phyloP scores from a whole-genome alignment of 129 eudicot species.

The Tagetes patula region DNA sequence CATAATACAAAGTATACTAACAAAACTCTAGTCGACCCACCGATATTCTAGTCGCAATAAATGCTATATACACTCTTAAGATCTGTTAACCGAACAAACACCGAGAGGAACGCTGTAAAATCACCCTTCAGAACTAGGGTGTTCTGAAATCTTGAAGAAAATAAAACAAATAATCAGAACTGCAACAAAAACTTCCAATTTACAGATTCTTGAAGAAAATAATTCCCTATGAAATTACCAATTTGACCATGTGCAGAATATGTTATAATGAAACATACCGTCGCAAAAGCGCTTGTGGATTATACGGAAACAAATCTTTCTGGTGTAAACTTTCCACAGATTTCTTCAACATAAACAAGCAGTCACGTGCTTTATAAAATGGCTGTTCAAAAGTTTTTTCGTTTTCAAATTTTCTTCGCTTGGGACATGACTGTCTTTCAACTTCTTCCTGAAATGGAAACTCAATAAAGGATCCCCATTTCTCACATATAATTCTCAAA shows the following conservation, averaged over 20 bases:
- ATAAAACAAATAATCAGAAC: neutral
- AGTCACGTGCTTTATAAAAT: slow-evolving; percentile 48
- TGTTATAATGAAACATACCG: slow-evolving; percentile 45
- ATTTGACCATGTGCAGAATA: neutral
- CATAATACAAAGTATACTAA: neutral
- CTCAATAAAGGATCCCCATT: slow-evolving; percentile 58
- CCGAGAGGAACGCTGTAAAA: neutral
- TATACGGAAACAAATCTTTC: slow-evolving; percentile 82
- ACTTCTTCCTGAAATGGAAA: slow-evolving; percentile 38
- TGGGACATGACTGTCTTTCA: slow-evolving; percentile 28
- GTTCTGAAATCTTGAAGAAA: slow-evolving; percentile 60
- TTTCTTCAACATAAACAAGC: slow-evolving; percentile 62
- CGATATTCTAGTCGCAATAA: neutral
- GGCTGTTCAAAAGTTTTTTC: slow-evolving; percentile 28
- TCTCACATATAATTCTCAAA: slow-evolving; percentile 66
- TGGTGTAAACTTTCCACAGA: slow-evolving; percentile 58
- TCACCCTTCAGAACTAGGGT: neutral
- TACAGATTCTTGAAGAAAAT: neutral
- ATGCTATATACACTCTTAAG: no score
- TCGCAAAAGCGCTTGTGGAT: slow-evolving; percentile 75
- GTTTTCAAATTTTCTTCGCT: slow-evolving; percentile 46
- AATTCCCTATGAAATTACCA: neutral
- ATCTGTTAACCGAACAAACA: neutral
- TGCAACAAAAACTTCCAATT: slow-evolving; percentile 2
- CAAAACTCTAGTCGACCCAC: neutral